phyloP scores from a whole-genome alignment of 805 yeast species.

The Candida silvicultrix region DNA sequence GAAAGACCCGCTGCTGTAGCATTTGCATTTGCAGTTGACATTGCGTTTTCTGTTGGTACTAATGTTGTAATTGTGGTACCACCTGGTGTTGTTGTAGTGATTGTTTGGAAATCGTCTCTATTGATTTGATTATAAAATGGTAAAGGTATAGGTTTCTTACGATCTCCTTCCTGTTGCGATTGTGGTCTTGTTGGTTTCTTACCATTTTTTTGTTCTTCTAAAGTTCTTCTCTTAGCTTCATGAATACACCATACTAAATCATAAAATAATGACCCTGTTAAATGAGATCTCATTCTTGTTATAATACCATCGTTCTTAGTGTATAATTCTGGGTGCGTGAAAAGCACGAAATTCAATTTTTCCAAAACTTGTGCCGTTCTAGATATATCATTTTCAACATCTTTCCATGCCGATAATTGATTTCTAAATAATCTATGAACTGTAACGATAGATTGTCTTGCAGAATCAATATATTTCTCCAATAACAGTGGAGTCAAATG shows the following conservation, averaged over 20 bases:
- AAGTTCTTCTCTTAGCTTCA: constrained; percentile 76
- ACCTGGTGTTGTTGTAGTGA: constrained; percentile 81
- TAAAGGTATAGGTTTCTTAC: constrained; percentile 43
- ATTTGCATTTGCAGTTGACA: constrained; percentile 51
- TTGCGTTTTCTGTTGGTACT: constrained; percentile 79
- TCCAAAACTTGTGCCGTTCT: constrained; percentile 89
- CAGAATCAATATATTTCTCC: constrained; percentile 69
- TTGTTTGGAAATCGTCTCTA: constrained; percentile 80
- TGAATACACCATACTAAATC: constrained; percentile 93
- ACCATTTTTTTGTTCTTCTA: constrained; percentile 31
- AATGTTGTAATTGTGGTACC: constrained; percentile 89
- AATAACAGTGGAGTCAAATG: constrained; percentile 71
- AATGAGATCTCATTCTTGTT: constrained; percentile 83
- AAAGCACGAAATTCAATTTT: constrained; percentile 77
- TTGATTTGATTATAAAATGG: constrained; percentile 91
- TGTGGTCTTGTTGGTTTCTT: constrained; percentile 24
- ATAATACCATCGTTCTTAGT: constrained; percentile 69
- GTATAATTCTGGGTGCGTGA: constrained; percentile 82
- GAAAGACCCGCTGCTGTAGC: constrained; percentile 51
- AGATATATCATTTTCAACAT: constrained; percentile 80
- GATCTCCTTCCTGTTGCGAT: constrained; percentile 2
- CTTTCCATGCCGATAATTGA: constrained; percentile 84
- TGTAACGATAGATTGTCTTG: constrained; percentile 89
- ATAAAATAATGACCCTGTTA: constrained; percentile 85
- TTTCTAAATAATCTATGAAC: constrained; percentile 85